Conservation (phyloP, 768 basidiomycete genomes). For the Tulasnella sp. region DNA sequence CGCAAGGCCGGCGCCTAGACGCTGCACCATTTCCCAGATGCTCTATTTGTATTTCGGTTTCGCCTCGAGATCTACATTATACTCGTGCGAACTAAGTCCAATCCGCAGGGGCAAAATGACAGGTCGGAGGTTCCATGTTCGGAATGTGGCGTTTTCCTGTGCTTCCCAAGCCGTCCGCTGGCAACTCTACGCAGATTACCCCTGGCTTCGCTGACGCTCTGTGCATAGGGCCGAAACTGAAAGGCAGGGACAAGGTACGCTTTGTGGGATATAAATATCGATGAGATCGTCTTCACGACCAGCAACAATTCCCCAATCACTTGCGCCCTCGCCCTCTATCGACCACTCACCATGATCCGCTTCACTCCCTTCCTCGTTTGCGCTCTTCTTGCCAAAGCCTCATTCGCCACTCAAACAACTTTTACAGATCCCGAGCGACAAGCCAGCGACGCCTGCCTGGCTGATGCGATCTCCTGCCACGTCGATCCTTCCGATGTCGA, state of each 20-base stretch:
- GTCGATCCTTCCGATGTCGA: conserved; percentile 37
- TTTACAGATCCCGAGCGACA: neutral
- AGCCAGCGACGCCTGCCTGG: neutral
- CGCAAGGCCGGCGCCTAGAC: neutral
- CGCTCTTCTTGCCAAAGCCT: neutral
- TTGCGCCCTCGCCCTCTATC: neutral
- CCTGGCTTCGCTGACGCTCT: neutral
- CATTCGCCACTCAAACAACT: neutral
- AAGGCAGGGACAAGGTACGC: neutral
- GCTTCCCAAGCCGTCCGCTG: neutral
- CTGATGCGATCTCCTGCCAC: neutral
- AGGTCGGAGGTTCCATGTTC: neutral
- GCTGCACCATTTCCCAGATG: neutral
- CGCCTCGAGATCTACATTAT: neutral
- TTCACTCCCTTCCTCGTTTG: neutral
- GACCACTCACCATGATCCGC: neutral
- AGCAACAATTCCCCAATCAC: neutral
- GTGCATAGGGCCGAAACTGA: neutral
- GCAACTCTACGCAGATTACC: neutral
- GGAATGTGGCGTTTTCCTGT: neutral
- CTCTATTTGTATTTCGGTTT: neutral
- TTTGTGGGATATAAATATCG: neutral
- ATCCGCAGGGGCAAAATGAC: neutral
- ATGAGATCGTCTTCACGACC: neutral
- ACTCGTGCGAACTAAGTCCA: neutral